These are phyloP conservation scores for Hypoxylon sp. DNA, from an alignment of 2,329 filamentous ascomycete species.

Conservation along the genomic window DNA sequence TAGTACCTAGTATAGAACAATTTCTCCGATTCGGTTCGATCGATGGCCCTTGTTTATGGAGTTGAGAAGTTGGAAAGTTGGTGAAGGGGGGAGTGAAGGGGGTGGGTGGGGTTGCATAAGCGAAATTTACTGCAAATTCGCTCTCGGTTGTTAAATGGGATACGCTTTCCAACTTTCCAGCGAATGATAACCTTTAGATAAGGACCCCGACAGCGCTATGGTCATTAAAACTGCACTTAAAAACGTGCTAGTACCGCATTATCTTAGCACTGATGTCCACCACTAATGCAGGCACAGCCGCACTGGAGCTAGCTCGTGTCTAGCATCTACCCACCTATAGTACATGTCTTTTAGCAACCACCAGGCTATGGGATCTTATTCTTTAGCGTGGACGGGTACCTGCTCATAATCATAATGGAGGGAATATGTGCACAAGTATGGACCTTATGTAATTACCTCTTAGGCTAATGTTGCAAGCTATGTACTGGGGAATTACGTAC, in stretches of 20 bases:
- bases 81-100: constrained; percentile 22
- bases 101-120: constrained; percentile 35
- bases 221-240: constrained; percentile 18
- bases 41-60: constrained; percentile 17
- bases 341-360: constrained; percentile 9
- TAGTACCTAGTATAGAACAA: constrained; percentile 25
- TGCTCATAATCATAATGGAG: background rate
- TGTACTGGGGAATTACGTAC: constrained; percentile 16
- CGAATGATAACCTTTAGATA: constrained; percentile 23
- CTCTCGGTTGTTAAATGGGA: background rate
- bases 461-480: constrained; percentile 12
- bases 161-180: constrained; percentile 6
- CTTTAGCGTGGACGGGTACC: constrained; percentile 34
- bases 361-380: constrained; percentile 16
- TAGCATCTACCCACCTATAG: background rate
- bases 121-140: constrained; percentile 33
- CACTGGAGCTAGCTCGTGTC: constrained; percentile 27
- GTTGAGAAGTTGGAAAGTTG: constrained; percentile 20
- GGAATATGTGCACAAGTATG: constrained; percentile 12
- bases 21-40: constrained; percentile 40
- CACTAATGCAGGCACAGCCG: constrained; percentile 45
- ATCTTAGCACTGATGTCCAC: constrained; percentile 35
- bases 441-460: background rate
- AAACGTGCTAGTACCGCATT: constrained; percentile 33
- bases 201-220: background rate